Evolutionary conservation across 1,284 basidiomycete species (phyloP).

Genomic region (Cutaneotrichosporon spelunceum): DNA sequence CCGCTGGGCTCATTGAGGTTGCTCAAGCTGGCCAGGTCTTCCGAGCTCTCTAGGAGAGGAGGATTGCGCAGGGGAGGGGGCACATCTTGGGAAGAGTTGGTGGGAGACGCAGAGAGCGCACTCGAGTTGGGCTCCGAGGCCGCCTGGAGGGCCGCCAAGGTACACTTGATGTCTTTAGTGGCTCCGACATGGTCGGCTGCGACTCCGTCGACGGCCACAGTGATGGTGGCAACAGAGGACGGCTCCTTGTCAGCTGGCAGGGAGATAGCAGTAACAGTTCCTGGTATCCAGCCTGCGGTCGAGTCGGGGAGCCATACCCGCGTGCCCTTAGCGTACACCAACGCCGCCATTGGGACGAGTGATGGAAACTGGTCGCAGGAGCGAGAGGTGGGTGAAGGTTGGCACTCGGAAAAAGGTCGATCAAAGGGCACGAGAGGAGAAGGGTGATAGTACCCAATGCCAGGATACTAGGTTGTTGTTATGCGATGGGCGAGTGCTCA

Average conservation of each 20-base stretch:
- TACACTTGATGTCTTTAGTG: slow-evolving; percentile 41
- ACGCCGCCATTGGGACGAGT: slow-evolving; percentile 29
- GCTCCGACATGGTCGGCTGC: slow-evolving; percentile 19
- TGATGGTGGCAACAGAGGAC: slow-evolving; percentile 35
- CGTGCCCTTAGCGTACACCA: slow-evolving; percentile 50
- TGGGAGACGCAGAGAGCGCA: slow-evolving; percentile 19
- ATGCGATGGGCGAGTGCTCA: background rate
- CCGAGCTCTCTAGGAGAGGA: slow-evolving; percentile 90
- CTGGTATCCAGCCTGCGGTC: slow-evolving; percentile 48
- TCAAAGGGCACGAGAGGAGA: background rate
- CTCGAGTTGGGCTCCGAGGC: slow-evolving; percentile 29
- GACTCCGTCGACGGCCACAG: slow-evolving; percentile 35
- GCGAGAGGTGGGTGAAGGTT: background rate
- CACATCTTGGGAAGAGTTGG: slow-evolving; percentile 34
- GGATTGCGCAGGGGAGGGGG: slow-evolving; percentile 95
- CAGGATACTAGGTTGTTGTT: slow-evolving; percentile 1
- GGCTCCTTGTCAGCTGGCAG: slow-evolving; percentile 30
- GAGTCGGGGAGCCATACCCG: slow-evolving; percentile 51
- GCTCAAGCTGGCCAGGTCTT: slow-evolving; percentile 95
- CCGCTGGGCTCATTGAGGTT: slow-evolving; percentile 98
- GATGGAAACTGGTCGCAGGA: background rate
- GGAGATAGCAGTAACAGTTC: slow-evolving; percentile 43
- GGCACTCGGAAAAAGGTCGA: background rate
- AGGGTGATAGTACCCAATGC: background rate
- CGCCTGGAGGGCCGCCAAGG: slow-evolving; percentile 36